Evolutionary conservation across 148 eudicot genomes (phyloP).

Genomic region (Rheum nobile): DNA sequence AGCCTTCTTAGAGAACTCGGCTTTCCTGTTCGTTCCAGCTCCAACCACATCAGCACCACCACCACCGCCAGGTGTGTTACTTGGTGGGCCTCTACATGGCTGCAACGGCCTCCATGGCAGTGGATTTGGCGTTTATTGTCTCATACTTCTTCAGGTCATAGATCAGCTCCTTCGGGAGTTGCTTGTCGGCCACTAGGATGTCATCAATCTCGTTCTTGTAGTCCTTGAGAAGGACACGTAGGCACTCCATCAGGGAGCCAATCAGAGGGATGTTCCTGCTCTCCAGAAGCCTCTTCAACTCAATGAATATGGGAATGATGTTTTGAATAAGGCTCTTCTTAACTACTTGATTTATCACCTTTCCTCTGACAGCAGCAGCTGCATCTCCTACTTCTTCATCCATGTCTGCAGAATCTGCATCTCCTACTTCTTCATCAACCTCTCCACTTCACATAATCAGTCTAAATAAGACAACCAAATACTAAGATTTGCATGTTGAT

Average conservation of each 20-base stretch:
- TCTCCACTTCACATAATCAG: slow-evolving; percentile 99
- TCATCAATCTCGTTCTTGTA: slow-evolving; percentile 98
- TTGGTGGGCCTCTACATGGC: slow-evolving; percentile 28
- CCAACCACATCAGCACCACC: no score
- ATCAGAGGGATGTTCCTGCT: slow-evolving; percentile 79
- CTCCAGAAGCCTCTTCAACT: slow-evolving; percentile 69
- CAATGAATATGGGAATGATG: slow-evolving; percentile 89
- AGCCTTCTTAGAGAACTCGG: slow-evolving; percentile 29
- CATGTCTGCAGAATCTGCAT: slow-evolving; percentile 48
- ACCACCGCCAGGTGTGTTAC: no score
- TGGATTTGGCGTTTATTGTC: slow-evolving; percentile 35
- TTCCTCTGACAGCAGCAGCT: slow-evolving; percentile 51
- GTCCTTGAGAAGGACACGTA: slow-evolving; percentile 78
- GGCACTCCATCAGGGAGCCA: slow-evolving; percentile 97
- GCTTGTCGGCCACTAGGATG: slow-evolving; percentile 77
- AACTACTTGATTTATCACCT: slow-evolving; percentile 77
- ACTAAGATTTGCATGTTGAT: slow-evolving; percentile 1
- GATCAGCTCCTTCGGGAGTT: slow-evolving; percentile 80
- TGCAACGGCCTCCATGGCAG: slow-evolving; percentile 50
- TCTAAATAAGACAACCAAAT: slow-evolving; percentile 27
- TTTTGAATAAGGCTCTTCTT: slow-evolving; percentile 84
- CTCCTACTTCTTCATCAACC: slow-evolving; percentile 87
- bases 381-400: slow-evolving; percentile 66
- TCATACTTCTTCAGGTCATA: slow-evolving; percentile 89
- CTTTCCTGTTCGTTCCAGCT: no score